Conservation (phyloP, 1,139 yeast genomes). For the Citeromyces hawaiiensis region DNA sequence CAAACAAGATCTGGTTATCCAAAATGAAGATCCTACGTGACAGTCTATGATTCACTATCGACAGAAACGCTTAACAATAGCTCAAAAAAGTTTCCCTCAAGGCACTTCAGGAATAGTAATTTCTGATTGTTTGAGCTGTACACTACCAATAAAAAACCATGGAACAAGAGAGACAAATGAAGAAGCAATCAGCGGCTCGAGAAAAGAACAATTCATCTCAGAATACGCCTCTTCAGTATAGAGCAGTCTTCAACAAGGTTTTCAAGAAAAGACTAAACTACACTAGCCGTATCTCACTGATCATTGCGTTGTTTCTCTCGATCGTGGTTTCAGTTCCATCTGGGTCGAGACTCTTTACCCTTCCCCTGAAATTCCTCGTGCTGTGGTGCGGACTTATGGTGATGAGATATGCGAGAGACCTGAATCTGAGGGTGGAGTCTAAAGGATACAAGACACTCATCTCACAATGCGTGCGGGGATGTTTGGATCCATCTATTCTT, state of each 20-base stretch:
- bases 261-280: conserved; percentile 13
- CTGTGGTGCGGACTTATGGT: conserved; percentile 23
- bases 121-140: no score
- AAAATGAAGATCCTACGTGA: no score
- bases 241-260: conserved; percentile 11
- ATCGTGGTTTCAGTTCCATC: conserved; percentile 15
- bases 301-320: conserved; percentile 17
- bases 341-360: conserved; percentile 11
- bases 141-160: no score
- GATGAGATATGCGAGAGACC: conserved; percentile 34
- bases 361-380: conserved; percentile 17
- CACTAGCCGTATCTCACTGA: conserved; percentile 18
- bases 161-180: no score
- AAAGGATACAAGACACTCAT: conserved; percentile 35
- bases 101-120: no score
- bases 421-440: conserved; percentile 36
- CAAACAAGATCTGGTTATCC: no score
- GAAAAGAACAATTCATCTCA: not conserved
- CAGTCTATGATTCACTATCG: no score
- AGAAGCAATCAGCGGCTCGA: no score
- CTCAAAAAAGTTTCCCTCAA: no score
- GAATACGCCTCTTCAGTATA: conserved; percentile 4
- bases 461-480: conserved; percentile 30
- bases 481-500: conserved; percentile 27
- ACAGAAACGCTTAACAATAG: no score